Evolutionary conservation across 805 yeast species (phyloP).

Genomic region (Yarrowia sp.): DNA sequence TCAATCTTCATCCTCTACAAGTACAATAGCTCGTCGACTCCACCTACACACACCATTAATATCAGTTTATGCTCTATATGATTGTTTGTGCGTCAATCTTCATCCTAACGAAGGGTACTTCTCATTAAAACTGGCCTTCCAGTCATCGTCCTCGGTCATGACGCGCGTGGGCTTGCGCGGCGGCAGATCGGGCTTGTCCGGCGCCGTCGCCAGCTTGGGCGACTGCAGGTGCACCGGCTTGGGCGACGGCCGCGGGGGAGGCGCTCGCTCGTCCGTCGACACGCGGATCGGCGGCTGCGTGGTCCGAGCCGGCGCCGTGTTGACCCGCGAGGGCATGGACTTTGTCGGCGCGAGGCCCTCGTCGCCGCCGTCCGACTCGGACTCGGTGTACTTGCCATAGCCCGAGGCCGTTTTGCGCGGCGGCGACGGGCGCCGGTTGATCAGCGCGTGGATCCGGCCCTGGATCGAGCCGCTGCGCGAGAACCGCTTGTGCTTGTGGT

Average conservation of each 20-base stretch:
- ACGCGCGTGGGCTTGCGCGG: conserved; percentile 24
- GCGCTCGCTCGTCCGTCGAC: background rate
- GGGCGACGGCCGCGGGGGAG: conserved; percentile 29
- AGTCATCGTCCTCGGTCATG: conserved; percentile 32
- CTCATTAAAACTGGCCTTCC: conserved; percentile 34
- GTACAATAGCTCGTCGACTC: too few species aligned
- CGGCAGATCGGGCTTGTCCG: conserved; percentile 19
- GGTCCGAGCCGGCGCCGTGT: conserved; percentile 15
- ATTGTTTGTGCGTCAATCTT: background rate
- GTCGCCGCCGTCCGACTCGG: conserved; percentile 22
- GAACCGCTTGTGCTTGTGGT: conserved; percentile 32
- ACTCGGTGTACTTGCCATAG: conserved; percentile 71
- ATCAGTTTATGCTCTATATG: conserved; percentile 16
- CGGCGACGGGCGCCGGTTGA: conserved; percentile 43
- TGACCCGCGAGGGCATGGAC: background rate
- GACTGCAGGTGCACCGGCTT: conserved; percentile 35
- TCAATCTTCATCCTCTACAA: too few species aligned
- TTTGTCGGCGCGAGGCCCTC: conserved; percentile 11
- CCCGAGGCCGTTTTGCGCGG: conserved; percentile 68
- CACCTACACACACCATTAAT: background rate
- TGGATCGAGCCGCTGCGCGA: conserved; percentile 39
- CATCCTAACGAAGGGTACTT: conserved; percentile 34
- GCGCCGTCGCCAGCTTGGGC: conserved; percentile 28
- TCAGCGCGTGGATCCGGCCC: conserved; percentile 39
- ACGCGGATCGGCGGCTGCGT: background rate